A percentile compares a stretch with the other conserved stretches of the same genome.
Conservation (phyloP, 2,329 filamentous ascomycete species). For the Fusarium albidum region DNA sequence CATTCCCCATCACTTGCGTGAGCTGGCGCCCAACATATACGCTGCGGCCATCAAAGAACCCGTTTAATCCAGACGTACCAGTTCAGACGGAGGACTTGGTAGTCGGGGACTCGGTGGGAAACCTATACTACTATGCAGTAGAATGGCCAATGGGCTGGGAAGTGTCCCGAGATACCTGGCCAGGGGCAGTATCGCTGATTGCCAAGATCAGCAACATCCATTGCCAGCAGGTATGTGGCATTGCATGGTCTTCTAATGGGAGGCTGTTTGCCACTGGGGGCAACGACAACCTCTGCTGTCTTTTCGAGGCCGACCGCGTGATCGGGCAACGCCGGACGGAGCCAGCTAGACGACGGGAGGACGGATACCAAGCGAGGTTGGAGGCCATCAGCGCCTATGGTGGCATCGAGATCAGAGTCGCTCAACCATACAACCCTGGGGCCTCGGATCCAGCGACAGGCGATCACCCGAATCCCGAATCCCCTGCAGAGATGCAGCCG, state of each 20-base stretch:
- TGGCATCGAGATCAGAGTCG: constrained; percentile 24
- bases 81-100: constrained; percentile 83
- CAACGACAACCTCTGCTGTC: constrained; percentile 88
- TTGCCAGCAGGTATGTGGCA: constrained; percentile 88
- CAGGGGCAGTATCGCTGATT: constrained; percentile 79
- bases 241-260: constrained; percentile 86
- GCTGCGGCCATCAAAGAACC: constrained; percentile 60
- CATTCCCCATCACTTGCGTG: constrained; percentile 78
- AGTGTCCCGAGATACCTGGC: constrained; percentile 72
- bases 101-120: constrained; percentile 84
- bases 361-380: constrained; percentile 6
- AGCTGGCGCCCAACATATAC: constrained; percentile 76
- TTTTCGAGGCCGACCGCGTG: constrained; percentile 76
- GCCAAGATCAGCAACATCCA: constrained; percentile 78
- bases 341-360: not conserved
- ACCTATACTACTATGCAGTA: constrained; percentile 86
- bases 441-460: not conserved
- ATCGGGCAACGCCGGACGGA: constrained; percentile 39
- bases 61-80: constrained; percentile 53
- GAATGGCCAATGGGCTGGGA: constrained; percentile 81
- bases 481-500: constrained; percentile 40
- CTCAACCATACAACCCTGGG: not conserved
- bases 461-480: constrained; percentile 10
- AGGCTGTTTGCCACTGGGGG: constrained; percentile 84
- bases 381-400: constrained; percentile 14